Evolutionary conservation across 768 basidiomycete genomes (phyloP), one percentile per base, ranked within the genome.

Genomic region (Crassisporium funariophilum): DNA sequence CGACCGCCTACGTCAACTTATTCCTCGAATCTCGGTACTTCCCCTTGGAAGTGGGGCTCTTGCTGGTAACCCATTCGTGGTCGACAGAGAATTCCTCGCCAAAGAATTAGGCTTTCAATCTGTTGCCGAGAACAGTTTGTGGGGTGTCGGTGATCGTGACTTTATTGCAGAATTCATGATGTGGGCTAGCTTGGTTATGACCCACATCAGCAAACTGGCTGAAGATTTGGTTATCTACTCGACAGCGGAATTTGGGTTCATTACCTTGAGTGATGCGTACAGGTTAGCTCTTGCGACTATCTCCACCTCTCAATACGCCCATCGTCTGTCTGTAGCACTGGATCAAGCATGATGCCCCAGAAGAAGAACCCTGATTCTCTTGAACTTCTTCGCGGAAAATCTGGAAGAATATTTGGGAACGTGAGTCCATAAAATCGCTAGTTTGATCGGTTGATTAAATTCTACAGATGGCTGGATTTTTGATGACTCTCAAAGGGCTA

Each of bases 321-420:
- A 16, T 29, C 15, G 42, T 13, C 23, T 24, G 43, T 40, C 34
- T 20, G 21, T 54, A 98, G 94, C 63, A 99, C 97, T 35, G 97
- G 97, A 5, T 98, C 95, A 31, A 98, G 95, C 56, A 98, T 99
- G 64, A 99, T 99, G 97, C 97, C 97, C 4, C 97, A 98, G 64
- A 98, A 99, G 74, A 99, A 98, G 72, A 98, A 98, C 62, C 91
- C 95, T 0, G 97, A 98, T 65, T 98, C 95, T 8, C 73, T 97
- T 44, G 97, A 99, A 67, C 76, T 99, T 16, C 75, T 99, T 47
- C 84, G 97, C 47, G 97, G 97, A 57, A 99, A 99, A 69, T 81
- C 89, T 23, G 97, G 97, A 4, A 85, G 97, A 20, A 78, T 95
- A 16, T 95, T 98, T 68, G 97, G 97, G 47, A 86, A 92, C 61